Conservation (phyloP, 1,139 yeast genomes). For the Yamadazyma aaseri region DNA sequence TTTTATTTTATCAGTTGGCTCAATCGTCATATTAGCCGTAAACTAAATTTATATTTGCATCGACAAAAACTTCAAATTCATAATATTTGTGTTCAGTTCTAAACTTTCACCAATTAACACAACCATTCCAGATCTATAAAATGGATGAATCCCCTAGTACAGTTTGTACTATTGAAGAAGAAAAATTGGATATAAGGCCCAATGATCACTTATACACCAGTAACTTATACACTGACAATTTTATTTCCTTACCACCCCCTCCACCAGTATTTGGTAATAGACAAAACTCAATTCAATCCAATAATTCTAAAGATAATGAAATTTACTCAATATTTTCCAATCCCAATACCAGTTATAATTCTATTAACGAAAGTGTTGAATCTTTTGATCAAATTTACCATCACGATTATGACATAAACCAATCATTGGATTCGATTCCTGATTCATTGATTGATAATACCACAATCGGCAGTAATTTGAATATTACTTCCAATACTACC, state of each 20-base stretch:
- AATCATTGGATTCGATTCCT: constrained; percentile 30
- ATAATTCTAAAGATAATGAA: constrained; percentile 13
- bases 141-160: constrained; percentile 18
- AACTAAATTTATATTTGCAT: too few species aligned
- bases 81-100: too few species aligned
- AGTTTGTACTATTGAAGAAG: constrained; percentile 17
- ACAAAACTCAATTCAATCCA: constrained; percentile 17
- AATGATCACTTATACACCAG: constrained; percentile 8
- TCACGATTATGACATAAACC: constrained; percentile 28
- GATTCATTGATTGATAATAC: constrained; percentile 6
- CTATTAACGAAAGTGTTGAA: constrained; percentile 15
- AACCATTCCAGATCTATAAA: too few species aligned
- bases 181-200: constrained; percentile 7
- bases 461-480: constrained; percentile 2
- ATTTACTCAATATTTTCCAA: constrained; percentile 26
- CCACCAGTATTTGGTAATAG: constrained; percentile 20
- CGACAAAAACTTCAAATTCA: too few species aligned
- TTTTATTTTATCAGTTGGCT: not conserved
- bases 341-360: constrained; percentile 17
- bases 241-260: constrained; percentile 15
- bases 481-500: constrained; percentile 15
- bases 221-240: not conserved
- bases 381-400: constrained; percentile 24
- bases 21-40: too few species aligned
- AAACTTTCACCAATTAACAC: too few species aligned